Base-by-base conservation (phyloP, 768 basidiomycete species). In the Crepidotus variabilis region DNA sequence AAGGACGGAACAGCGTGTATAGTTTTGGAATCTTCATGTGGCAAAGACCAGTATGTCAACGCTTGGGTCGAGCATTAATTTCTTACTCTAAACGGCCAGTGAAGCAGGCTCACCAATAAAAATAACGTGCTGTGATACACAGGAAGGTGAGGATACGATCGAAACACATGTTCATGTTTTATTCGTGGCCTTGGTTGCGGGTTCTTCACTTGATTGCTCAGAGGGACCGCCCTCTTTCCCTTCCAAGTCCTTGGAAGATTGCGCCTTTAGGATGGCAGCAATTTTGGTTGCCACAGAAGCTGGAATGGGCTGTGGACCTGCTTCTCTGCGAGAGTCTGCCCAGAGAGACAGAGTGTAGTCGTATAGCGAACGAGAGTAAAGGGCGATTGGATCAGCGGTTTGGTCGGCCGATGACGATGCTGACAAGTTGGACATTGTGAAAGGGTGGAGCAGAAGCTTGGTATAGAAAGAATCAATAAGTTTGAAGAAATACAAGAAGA, bases 291-390 rank as follows among this genome's bases (percentile, higher is more conserved):
- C 18, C 39, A 43, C 13, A 43, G 39, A 43, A 8, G 28, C 28
- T 28, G 28, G 28, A 8, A 28, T 28, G 28, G 28, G 28, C 28
- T 28, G 28, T 3, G 28, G 28, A 64, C 86, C 86, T 36, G 79
- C 80, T 55, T 75, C 65, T 61, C 79, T 78, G 63, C 84, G 75
- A 5, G 85, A 85, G 65, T 88, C 84, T 51, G 81, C 80, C 86
- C 87, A 88, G 50, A 86, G 76, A 43, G 67, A 75, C 51, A 87
- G 77, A 24, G 87, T 88, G 58, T 87, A 88, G 55, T 85, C 77
- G 66, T 87, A 84, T 33, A 89, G 71, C 46, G 85, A 77, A 62
- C 80, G 83, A 16, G 87, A 81, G 63, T 89, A 89, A 34, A 74
- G 74, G 48, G 74, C 65, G 62, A 87, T 70, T 7, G 79, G 76